These are phyloP conservation scores for Candida montana DNA, from an alignment of 805 yeast genomes.

Conservation along the genomic window DNA sequence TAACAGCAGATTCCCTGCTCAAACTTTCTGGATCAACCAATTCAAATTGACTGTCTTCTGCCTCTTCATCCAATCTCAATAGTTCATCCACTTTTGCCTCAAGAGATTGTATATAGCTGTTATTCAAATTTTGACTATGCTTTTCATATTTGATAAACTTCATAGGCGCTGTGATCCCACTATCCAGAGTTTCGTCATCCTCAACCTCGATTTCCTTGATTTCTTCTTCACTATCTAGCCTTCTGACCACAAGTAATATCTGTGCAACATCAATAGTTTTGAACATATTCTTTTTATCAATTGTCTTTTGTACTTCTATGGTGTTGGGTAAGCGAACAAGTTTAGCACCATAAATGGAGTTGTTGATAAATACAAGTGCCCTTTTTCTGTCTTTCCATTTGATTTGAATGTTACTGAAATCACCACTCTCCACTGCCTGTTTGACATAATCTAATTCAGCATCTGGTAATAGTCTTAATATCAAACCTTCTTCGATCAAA, in stretches of 20 bases:
- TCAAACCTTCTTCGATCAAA: slow-evolving; percentile 77
- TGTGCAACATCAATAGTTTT: slow-evolving; percentile 85
- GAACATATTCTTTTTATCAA: slow-evolving; percentile 83
- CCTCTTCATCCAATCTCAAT: slow-evolving; percentile 70
- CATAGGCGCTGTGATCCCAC: slow-evolving; percentile 81
- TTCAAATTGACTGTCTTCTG: slow-evolving; percentile 76
- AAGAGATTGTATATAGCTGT: slow-evolving; percentile 66
- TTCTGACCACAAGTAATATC: slow-evolving; percentile 69
- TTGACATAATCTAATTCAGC: slow-evolving; percentile 67
- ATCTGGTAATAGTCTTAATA: slow-evolving; percentile 68
- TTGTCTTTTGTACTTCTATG: slow-evolving; percentile 80
- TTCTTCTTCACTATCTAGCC: slow-evolving; percentile 43
- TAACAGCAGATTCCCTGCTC: slow-evolving; percentile 18
- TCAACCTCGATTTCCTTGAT: slow-evolving; percentile 31
- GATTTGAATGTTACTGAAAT: slow-evolving; percentile 62
- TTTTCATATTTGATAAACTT: slow-evolving; percentile 63
- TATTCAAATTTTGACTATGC: slow-evolving; percentile 65
- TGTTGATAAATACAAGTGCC: slow-evolving; percentile 72
- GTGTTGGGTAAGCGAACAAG: slow-evolving; percentile 86
- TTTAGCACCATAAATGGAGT: slow-evolving; percentile 71
- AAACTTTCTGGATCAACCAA: slow-evolving; percentile 52
- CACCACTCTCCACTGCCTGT: slow-evolving; percentile 72
- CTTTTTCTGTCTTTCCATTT: slow-evolving; percentile 80
- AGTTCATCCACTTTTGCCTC: slow-evolving; percentile 77
- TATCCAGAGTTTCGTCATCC: slow-evolving; percentile 40